These are phyloP conservation scores for Phytopythium boreale DNA, from an alignment of 352 stramenopile species.

Conservation along the genomic window DNA sequence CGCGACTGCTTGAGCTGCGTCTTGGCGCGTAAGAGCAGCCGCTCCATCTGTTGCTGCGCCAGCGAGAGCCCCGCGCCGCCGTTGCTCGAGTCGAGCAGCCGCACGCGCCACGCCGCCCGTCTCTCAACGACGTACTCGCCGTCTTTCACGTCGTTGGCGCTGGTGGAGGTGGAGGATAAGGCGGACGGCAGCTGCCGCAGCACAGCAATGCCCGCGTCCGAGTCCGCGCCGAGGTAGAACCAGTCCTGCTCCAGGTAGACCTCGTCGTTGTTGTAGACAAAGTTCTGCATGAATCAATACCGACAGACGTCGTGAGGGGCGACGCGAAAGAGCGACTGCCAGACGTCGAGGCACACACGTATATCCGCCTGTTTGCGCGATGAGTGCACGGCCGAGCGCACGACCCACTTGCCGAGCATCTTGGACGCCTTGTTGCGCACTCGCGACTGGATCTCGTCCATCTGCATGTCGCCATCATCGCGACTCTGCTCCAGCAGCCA, in stretches of 20 bases:
- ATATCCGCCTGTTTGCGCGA: slow-evolving; percentile 47
- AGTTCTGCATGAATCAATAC: slow-evolving; percentile 36
- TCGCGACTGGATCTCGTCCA: slow-evolving; percentile 77
- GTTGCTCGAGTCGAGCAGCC: slow-evolving; percentile 68
- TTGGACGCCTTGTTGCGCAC: slow-evolving; percentile 72
- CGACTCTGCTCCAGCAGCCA: slow-evolving; percentile 30
- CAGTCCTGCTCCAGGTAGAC: slow-evolving; percentile 83
- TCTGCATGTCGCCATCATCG: slow-evolving; percentile 68
- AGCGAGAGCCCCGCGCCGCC: slow-evolving; percentile 57
- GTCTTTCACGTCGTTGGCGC: slow-evolving; percentile 32
- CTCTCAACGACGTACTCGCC: slow-evolving; percentile 75
- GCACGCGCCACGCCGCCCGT: slow-evolving; percentile 61
- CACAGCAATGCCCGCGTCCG: slow-evolving; percentile 55
- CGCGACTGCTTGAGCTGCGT: slow-evolving; percentile 74
- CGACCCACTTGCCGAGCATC: slow-evolving; percentile 78
- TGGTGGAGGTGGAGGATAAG: background rate
- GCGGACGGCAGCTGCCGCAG: slow-evolving; percentile 53
- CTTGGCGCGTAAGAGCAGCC: slow-evolving; percentile 65
- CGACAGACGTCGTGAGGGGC: background rate
- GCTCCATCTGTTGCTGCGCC: slow-evolving; percentile 81
- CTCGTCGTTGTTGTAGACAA: slow-evolving; percentile 84
- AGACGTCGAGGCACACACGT: slow-evolving; percentile 10
- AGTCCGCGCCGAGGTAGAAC: slow-evolving; percentile 78
- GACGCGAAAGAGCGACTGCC: background rate
- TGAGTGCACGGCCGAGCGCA: slow-evolving; percentile 54